These are phyloP conservation scores for Micractinium conductrix DNA, from an alignment of 139 green algal species.

Conservation along the genomic window DNA sequence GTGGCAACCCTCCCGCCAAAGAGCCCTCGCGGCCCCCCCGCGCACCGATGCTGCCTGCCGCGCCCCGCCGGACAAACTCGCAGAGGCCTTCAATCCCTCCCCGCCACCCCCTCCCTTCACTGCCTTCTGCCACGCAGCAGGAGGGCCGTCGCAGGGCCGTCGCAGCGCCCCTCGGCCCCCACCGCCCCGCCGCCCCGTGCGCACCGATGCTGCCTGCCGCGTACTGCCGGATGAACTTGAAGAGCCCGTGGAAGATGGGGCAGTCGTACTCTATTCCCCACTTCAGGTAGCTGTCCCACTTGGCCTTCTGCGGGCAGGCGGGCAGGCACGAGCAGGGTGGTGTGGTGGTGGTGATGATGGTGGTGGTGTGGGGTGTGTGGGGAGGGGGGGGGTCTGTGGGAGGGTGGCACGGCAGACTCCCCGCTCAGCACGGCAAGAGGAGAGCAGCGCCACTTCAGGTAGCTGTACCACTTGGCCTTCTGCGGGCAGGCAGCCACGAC, in stretches of 20 bases:
- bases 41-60: slow-evolving; percentile 80
- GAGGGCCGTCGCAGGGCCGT: too few species aligned
- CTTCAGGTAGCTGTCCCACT: slow-evolving; percentile 57
- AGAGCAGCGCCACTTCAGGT: slow-evolving; percentile 73
- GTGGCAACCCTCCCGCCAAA: too few species aligned
- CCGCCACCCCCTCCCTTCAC: too few species aligned
- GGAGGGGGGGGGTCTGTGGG: neutral
- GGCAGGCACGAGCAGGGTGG: neutral
- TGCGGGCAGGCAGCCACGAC: neutral
- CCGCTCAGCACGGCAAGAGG: too few species aligned
- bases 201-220: slow-evolving; percentile 81
- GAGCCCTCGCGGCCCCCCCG: too few species aligned
- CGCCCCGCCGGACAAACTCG: slow-evolving; percentile 85
- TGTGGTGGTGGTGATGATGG: neutral
- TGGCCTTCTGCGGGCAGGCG: slow-evolving; percentile 9
- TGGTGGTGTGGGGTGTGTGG: too few species aligned
- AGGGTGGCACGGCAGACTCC: too few species aligned
- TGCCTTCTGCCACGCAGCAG: too few species aligned
- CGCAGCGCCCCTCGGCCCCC: neutral
- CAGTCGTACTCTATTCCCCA: slow-evolving; percentile 94
- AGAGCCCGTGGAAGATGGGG: slow-evolving; percentile 89
- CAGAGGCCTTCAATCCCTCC: slow-evolving; percentile 88
- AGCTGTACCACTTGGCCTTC: slow-evolving; percentile 46
- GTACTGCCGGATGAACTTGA: slow-evolving; percentile 87
- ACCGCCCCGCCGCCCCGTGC: neutral